Evolutionary conservation across 1,284 basidiomycete species (phyloP).

Genomic region (Laetiporus sulphureus): DNA sequence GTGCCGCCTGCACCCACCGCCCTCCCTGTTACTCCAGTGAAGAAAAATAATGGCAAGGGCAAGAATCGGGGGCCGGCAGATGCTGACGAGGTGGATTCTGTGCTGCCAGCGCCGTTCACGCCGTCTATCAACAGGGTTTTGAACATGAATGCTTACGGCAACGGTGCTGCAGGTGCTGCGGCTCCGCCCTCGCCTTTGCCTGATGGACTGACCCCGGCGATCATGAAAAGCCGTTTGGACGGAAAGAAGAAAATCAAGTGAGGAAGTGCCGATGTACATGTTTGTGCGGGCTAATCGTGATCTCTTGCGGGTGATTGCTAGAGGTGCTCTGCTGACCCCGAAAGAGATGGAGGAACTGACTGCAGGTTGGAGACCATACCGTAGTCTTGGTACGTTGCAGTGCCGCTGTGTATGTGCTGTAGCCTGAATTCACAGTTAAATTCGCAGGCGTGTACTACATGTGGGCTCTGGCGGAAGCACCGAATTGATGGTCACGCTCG

Average conservation of each 20-base stretch:
- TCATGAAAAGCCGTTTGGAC: conserved; percentile 58
- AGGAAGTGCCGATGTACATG: conserved; percentile 17
- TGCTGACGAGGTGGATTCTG: conserved; percentile 15
- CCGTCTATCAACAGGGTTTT: conserved; percentile 56
- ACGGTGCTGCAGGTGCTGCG: conserved; percentile 12
- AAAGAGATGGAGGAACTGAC: conserved; percentile 80
- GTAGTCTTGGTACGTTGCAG: conserved; percentile 56
- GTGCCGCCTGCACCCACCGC: conserved; percentile 19
- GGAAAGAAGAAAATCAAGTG: conserved; percentile 86
- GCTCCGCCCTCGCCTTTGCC: conserved; percentile 45
- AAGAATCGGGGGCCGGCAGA: conserved; percentile 5
- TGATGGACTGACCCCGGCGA: conserved; percentile 51
- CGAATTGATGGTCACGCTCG: conserved; percentile 20
- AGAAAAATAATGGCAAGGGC: conserved; percentile 11
- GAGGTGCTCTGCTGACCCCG: conserved; percentile 74
- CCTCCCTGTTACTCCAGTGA: conserved; percentile 8
- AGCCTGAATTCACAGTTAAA: conserved; percentile 3
- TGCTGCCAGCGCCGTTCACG: conserved; percentile 57
- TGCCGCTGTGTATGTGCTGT: background rate
- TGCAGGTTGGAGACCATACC: conserved; percentile 72
- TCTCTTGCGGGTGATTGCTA: conserved; percentile 23
- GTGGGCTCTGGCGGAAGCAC: conserved; percentile 47
- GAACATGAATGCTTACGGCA: conserved; percentile 20
- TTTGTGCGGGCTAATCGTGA: conserved; percentile 1
- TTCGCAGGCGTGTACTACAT: conserved; percentile 52